Base-by-base conservation (phyloP, 306 rosid genomes). In the Myrica gale region DNA sequence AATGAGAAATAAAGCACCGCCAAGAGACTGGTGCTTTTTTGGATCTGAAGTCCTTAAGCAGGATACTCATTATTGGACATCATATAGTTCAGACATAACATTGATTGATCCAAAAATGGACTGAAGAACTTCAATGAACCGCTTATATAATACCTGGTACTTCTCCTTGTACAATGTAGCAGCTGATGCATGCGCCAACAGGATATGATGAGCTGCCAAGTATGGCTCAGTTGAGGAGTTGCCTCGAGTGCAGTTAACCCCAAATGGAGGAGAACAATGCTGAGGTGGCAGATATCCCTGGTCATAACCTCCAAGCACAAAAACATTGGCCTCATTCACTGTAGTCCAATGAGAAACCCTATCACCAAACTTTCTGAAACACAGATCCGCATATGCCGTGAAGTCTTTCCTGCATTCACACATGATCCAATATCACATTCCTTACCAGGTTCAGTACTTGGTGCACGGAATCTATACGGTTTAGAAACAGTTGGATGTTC, bases 291-390 rank as follows among this genome's bases (percentile, higher is more conserved):
- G 6, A 0, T 0, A 0, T 65, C 90, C 93, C 0, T 2, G 0
- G 23, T 50, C 88, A 20, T 89, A 87, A 48, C 89, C 86, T 0
- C 47, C 19, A 0, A 58, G 0, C 6, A 55, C 76, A 16, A 46
- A 69, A 2, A 75, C 56, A 68, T 87, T 84, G 12, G 68, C 76
- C 75, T 89, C 93, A 9, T 87, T 85, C 23, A 87, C 2, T 0
- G 90, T 86, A 2, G 78, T 85, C 93, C 89, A 89, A 68, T 89
- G 50, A 63, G 76, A 76, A 9, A 89, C 88, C 78, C 88, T 85
- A 50, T 81, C 85, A 0, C 93, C 89, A 69, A 89, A 89, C 39
- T 85, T 81, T 50, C 77, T 81, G 58, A 89, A 89, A 74, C 89
- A 87, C 43, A 87, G 62, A 19, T 87, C 81, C 0, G 78, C 89